phyloP scores from a whole-genome alignment of 495 filamentous ascomycete genomes.

The Patellaria atrata region DNA sequence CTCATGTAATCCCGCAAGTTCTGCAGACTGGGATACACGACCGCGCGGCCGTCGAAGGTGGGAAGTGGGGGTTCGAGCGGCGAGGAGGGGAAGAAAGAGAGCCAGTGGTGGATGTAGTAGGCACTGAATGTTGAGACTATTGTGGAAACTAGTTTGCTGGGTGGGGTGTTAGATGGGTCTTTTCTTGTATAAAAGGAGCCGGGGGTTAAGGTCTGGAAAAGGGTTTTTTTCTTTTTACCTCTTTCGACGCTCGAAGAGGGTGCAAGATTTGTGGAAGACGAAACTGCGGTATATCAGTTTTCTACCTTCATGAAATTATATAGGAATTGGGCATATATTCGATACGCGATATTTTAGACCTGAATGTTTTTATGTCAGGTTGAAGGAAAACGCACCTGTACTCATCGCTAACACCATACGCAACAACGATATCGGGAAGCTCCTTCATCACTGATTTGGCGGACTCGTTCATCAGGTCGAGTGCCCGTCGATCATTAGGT shows the following conservation, averaged over 20 bases:
- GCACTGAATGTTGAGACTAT: constrained; percentile 88
- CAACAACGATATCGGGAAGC: constrained; percentile 69
- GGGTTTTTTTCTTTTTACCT: constrained; percentile 38
- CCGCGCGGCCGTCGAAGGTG: constrained; percentile 82
- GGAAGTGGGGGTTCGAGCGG: constrained; percentile 63
- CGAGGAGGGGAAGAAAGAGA: constrained; percentile 51
- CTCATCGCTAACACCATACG: constrained; percentile 89
- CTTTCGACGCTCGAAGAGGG: constrained; percentile 72
- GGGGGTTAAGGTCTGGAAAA: neutral
- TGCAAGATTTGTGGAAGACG: constrained; percentile 65
- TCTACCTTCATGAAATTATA: too few species aligned
- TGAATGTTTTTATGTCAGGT: neutral
- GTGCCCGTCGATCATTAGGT: constrained; percentile 76
- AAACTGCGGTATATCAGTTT: constrained; percentile 42
- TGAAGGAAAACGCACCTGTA: constrained; percentile 48
- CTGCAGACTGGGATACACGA: constrained; percentile 63
- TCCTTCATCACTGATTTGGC: constrained; percentile 72
- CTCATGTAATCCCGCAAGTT: constrained; percentile 89
- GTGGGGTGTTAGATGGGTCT: too few species aligned
- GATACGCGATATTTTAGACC: too few species aligned
- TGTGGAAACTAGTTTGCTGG: constrained; percentile 76
- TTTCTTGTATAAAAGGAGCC: constrained; percentile 1
- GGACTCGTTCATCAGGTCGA: constrained; percentile 89
- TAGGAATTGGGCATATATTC: neutral
- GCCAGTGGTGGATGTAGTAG: constrained; percentile 74